These are phyloP conservation scores for Solanum megistacrolobum DNA, from an alignment of 257 asterid species.

Conservation along the genomic window DNA sequence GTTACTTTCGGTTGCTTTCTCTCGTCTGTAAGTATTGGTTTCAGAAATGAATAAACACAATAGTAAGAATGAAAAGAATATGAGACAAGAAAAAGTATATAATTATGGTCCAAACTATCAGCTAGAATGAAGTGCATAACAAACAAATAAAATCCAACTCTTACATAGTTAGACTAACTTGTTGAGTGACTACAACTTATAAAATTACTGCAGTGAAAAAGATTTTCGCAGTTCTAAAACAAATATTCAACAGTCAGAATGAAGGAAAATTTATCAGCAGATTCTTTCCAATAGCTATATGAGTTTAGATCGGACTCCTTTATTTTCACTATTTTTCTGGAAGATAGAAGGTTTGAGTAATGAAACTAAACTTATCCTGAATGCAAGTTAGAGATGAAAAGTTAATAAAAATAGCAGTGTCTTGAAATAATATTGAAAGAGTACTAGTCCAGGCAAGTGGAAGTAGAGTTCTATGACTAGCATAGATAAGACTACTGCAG, in stretches of 20 bases:
- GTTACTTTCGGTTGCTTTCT: neutral
- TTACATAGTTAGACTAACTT: neutral
- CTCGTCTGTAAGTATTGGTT: neutral
- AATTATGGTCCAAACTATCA: neutral
- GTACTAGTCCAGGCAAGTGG: neutral
- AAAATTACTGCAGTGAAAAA: neutral
- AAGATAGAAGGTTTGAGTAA: neutral
- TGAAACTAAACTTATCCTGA: neutral
- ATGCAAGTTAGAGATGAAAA: neutral
- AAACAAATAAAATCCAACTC: neutral
- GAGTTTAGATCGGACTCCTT: neutral
- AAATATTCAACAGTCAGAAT: neutral
- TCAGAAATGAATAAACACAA: neutral
- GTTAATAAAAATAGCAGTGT: neutral
- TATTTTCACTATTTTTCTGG: neutral
- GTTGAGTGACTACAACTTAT: neutral
- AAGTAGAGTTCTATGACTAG: neutral
- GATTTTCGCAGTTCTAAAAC: neutral
- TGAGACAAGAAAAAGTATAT: neutral
- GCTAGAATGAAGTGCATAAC: neutral
- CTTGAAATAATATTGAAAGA: neutral
- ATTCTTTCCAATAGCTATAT: neutral
- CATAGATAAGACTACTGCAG: neutral
- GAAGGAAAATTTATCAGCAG: neutral
- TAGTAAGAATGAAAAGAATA: neutral